phyloP scores from a whole-genome alignment of 768 basidiomycete genomes.

The Phylloporus sp. region DNA sequence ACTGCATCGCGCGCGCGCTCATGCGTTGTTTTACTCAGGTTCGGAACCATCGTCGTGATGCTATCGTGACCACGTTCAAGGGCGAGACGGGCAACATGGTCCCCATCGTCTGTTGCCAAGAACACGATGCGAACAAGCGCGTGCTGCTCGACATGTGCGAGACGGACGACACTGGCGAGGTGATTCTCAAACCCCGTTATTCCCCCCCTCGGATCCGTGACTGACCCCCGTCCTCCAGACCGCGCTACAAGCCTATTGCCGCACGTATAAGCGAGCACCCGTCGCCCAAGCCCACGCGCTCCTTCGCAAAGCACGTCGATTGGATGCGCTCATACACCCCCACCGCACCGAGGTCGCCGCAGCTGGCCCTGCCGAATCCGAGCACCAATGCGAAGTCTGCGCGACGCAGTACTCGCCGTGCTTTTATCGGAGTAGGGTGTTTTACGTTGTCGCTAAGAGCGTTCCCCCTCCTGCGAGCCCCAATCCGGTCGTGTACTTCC shows the following conservation, averaged over 20 bases:
- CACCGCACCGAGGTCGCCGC: conserved; percentile 31
- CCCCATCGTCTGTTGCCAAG: conserved; percentile 72
- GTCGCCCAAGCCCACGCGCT: conserved; percentile 73
- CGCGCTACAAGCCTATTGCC: conserved; percentile 83
- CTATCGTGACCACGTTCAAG: conserved; percentile 65
- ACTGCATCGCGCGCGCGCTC: background rate
- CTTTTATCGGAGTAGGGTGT: conserved; percentile 57
- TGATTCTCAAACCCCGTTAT: conserved; percentile 29
- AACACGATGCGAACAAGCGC: conserved; percentile 61
- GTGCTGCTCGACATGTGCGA: conserved; percentile 83
- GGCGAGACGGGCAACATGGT: conserved; percentile 76
- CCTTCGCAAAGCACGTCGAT: conserved; percentile 80
- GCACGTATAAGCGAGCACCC: conserved; percentile 76
- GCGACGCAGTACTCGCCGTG: conserved; percentile 67
- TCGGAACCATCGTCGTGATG: conserved; percentile 70
- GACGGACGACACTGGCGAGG: conserved; percentile 75
- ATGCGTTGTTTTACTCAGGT: conserved; percentile 41
- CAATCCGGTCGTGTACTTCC: too few species aligned
- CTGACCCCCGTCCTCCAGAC: conserved; percentile 53
- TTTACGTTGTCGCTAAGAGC: too few species aligned
- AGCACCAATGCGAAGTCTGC: conserved; percentile 54
- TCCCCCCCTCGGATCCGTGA: background rate
- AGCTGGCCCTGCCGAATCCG: conserved; percentile 17
- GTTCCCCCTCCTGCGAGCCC: too few species aligned
- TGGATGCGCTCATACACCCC: conserved; percentile 65